phyloP scores from a whole-genome alignment of 2,329 filamentous ascomycete species.

The Penicillium occitanis region DNA sequence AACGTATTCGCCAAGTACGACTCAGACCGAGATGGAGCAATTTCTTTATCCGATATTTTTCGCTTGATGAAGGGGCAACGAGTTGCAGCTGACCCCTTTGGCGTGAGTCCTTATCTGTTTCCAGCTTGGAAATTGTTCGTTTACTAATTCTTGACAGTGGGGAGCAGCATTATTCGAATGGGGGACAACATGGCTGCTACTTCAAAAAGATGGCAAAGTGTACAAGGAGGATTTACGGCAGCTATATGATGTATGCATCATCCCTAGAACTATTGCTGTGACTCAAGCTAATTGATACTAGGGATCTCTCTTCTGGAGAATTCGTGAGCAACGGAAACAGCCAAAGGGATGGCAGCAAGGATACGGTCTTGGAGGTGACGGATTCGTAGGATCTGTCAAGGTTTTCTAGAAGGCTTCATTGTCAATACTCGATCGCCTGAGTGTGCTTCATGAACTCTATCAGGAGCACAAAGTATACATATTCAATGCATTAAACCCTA shows the following conservation, averaged over 20 bases:
- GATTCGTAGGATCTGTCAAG: neutral
- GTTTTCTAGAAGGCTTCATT: neutral
- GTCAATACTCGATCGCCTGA: neutral
- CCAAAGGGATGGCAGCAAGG: neutral
- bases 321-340: neutral
- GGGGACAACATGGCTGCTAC: constrained; percentile 32
- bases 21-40: constrained; percentile 33
- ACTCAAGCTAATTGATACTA: neutral
- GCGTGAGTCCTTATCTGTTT: constrained; percentile 24
- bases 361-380: neutral
- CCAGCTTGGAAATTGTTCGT: neutral
- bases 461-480: neutral
- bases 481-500: neutral
- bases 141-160: constrained; percentile 30
- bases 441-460: neutral
- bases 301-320: neutral
- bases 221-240: constrained; percentile 32
- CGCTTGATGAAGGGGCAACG: constrained; percentile 8
- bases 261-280: neutral
- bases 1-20: constrained; percentile 52
- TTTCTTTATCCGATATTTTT: constrained; percentile 42
- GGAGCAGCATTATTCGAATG: constrained; percentile 49
- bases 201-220: constrained; percentile 32
- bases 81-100: constrained; percentile 44
- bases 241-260: constrained; percentile 35